These are phyloP conservation scores for Verticillium nubilum DNA, from an alignment of 2,329 filamentous ascomycete genomes.

Conservation along the genomic window DNA sequence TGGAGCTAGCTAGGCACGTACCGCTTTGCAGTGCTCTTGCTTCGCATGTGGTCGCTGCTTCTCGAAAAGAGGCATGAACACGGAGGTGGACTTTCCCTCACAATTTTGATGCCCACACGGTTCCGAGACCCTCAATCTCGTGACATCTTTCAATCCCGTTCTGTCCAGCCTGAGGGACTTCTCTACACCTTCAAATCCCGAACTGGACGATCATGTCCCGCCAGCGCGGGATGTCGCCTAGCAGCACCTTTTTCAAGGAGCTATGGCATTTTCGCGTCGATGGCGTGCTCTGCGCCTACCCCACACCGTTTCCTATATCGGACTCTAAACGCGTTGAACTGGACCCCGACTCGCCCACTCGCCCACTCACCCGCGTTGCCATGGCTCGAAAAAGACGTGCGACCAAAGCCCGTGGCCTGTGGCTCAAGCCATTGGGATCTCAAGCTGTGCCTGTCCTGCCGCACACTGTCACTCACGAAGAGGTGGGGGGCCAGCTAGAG, in stretches of 20 bases:
- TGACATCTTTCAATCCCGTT: too few species aligned
- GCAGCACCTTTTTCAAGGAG: neutral
- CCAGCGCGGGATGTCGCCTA: neutral
- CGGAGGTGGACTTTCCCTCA: too few species aligned
- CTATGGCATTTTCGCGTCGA: conserved; percentile 17
- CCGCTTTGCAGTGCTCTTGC: neutral
- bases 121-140: too few species aligned
- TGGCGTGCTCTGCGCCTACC: conserved; percentile 25
- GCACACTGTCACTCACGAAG: neutral
- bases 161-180: too few species aligned
- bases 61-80: too few species aligned
- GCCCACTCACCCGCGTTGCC: neutral
- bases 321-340: conserved; percentile 1
- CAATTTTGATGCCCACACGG: too few species aligned
- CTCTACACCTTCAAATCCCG: neutral
- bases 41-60: too few species aligned
- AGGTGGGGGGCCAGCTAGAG: neutral
- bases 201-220: neutral
- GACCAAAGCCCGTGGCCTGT: neutral
- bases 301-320: conserved; percentile 21
- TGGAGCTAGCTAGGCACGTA: neutral
- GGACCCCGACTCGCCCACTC: neutral
- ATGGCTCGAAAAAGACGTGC: neutral
- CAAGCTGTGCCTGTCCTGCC: neutral
- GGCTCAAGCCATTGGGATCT: neutral